Base-by-base conservation (phyloP, 164 flowering plant genomes). In the Kalanchoe fedtschenkoi region DNA sequence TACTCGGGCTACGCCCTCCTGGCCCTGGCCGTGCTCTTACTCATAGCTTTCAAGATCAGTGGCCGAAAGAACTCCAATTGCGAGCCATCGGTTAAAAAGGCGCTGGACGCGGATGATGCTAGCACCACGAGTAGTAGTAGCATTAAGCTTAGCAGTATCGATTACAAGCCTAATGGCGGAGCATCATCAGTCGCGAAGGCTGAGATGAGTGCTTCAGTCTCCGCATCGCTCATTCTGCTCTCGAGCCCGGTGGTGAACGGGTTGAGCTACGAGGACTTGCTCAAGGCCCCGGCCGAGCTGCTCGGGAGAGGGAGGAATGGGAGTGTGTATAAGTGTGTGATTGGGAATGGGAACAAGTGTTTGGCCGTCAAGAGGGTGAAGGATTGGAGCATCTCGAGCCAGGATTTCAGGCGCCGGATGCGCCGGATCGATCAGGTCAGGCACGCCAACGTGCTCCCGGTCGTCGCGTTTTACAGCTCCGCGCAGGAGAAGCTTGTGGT, bases 331-430 rank as follows among this genome's bases (percentile, higher is more conserved):
- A 85, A 79, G 74, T 87, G 81, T 19, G 53, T 64, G 0, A n/a
- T 65, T 38, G 81, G 71, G 0, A 70, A 73, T 51, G 76, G 82
- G 10, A 55, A n/a, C n/a, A n/a, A 56, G 58, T 38, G 43, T 7
- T 38, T 83, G 65, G 85, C 74, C n/a, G 95, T 87, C 44, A 87
- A 83, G 67, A 83, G 93, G 78, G 74, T 87, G 2, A 83, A 74
- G 61, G 84, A 81, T 62, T 85, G 85, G 89, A 17, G 39, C 0
- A 76, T 81, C 29, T 75, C 85, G 1, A 62, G 72, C 6, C 67
- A 71, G 29, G 80, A 81, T 2, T 84, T 84, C 63, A 72, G 71
- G 70, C 51, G 26, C 66, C 77, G 87, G 65, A 84, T 84, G 90
- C 69, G 69, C 67, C 76, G 70, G 61, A 42, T 84, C 2, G 72